A percentile compares a stretch with the other conserved stretches of the same genome.
Evolutionary conservation across 2,329 filamentous ascomycete genomes (phyloP).

Genomic region (Neonectria coccinea): DNA sequence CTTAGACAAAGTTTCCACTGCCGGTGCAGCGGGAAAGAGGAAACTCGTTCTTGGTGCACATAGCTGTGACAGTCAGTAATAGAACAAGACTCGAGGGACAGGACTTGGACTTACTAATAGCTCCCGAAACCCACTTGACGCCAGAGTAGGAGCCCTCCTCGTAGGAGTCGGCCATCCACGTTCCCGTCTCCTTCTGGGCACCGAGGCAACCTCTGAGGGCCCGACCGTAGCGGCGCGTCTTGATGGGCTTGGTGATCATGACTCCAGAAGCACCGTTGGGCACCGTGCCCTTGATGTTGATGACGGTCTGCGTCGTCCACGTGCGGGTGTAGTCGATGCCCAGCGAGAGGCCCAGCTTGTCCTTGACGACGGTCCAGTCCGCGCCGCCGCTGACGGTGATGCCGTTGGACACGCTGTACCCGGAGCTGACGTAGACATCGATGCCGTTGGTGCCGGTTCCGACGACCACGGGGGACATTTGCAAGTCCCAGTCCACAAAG

Average conservation of each 20-base stretch:
- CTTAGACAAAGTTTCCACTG: slow-evolving; percentile 16
- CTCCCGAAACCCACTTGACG: slow-evolving; percentile 24
- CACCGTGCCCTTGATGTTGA: slow-evolving; percentile 24
- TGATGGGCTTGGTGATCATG: slow-evolving; percentile 29
- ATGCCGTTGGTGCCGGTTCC: slow-evolving; percentile 21
- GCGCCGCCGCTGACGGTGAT: slow-evolving; percentile 21
- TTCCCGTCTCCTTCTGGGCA: slow-evolving; percentile 15
- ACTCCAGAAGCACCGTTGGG: slow-evolving; percentile 22
- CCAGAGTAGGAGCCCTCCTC: slow-evolving; percentile 24
- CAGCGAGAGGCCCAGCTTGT: slow-evolving; percentile 11
- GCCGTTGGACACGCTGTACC: slow-evolving; percentile 24
- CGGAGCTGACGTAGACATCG: slow-evolving; percentile 23
- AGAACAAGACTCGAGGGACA: not conserved
- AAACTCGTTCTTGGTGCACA: slow-evolving; percentile 25
- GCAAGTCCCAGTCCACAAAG: slow-evolving; percentile 29
- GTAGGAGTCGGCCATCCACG: slow-evolving; percentile 23
- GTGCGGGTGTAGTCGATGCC: slow-evolving; percentile 25
- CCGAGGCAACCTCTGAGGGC: slow-evolving; percentile 21
- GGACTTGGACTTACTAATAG: slow-evolving; percentile 9
- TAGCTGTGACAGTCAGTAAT: slow-evolving; percentile 4
- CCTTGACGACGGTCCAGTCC: slow-evolving; percentile 17
- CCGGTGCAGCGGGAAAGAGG: slow-evolving; percentile 26
- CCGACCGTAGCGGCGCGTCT: slow-evolving; percentile 22
- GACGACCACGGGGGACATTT: slow-evolving; percentile 28
- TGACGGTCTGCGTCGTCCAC: slow-evolving; percentile 24